These are phyloP conservation scores for Rubroshorea leprosula DNA, from an alignment of 345 rosid species.

Conservation along the genomic window DNA sequence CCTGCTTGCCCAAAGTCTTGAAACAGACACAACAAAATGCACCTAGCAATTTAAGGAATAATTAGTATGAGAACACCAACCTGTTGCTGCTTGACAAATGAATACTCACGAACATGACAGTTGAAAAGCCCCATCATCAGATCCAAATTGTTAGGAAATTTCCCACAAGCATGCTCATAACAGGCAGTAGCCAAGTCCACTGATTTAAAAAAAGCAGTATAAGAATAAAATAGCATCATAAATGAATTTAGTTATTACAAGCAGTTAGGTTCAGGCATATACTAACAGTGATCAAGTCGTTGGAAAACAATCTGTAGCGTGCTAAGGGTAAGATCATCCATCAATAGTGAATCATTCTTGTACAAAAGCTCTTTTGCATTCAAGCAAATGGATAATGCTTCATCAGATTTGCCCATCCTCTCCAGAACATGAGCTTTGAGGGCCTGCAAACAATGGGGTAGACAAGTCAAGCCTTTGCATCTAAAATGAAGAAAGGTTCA, in stretches of 20 bases:
- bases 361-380: slow-evolving; percentile 69
- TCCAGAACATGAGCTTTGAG: slow-evolving; percentile 81
- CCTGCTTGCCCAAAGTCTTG: neutral
- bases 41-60: neutral
- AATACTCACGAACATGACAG: slow-evolving; percentile 90
- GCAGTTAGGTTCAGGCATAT: neutral
- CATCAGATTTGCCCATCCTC: slow-evolving; percentile 84
- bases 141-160: slow-evolving; percentile 72
- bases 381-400: slow-evolving; percentile 60
- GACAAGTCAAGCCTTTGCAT: neutral
- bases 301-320: slow-evolving; percentile 89
- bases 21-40: neutral
- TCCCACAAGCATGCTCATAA: slow-evolving; percentile 79
- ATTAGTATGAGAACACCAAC: slow-evolving; percentile 28
- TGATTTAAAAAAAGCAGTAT: slow-evolving; percentile 20
- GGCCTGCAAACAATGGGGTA: slow-evolving; percentile 34
- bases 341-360: slow-evolving; percentile 60
- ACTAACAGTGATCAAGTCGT: slow-evolving; percentile 89
- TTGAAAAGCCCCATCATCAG: slow-evolving; percentile 96
- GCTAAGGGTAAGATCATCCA: slow-evolving; percentile 98
- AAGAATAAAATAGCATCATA: neutral
- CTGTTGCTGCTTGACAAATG: slow-evolving; percentile 97
- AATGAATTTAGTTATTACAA: neutral
- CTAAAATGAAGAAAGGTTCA: neutral
- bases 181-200: slow-evolving; percentile 97